Conservation (phyloP, 768 basidiomycete species). For the Boletus vinaceobasis region DNA sequence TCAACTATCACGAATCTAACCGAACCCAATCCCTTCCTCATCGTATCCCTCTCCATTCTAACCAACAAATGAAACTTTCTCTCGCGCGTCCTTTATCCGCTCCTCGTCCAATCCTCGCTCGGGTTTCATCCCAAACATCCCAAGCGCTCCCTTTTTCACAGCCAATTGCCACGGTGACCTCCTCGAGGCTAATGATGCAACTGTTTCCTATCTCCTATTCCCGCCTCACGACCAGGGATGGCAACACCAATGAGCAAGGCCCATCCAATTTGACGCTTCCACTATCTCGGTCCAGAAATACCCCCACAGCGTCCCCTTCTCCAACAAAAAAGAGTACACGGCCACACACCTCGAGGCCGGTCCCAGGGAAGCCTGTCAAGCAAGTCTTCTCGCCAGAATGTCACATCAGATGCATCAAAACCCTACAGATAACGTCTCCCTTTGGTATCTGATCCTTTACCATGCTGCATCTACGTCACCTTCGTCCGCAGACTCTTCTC, state of each 20-base stretch:
- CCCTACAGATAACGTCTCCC: neutral
- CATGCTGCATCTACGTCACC: neutral
- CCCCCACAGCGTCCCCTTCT: neutral
- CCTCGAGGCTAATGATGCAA: slow-evolving; percentile 1
- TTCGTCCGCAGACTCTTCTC: neutral
- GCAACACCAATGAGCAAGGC: slow-evolving; percentile 8
- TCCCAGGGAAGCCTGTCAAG: neutral
- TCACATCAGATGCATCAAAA: neutral
- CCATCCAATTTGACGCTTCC: neutral
- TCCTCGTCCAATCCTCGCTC: neutral
- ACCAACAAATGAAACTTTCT: too few relatives aligned
- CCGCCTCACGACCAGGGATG: slow-evolving; percentile 2
- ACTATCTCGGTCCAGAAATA: neutral
- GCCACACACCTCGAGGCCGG: slow-evolving; percentile 3
- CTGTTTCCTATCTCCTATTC: neutral
- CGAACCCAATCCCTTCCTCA: neutral
- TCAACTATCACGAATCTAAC: neutral
- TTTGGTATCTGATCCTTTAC: neutral
- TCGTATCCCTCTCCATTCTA: neutral
- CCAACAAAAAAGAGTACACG: neutral
- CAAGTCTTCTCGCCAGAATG: neutral
- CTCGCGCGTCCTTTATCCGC: neutral
- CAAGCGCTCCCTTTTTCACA: neutral
- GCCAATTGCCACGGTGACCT: neutral
- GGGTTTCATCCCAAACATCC: neutral